Evolutionary conservation across 225 moss, liverwort and hornwort genomes (phyloP), one percentile per base, ranked within the genome.

Genomic region (Sphagnum contortum): DNA sequence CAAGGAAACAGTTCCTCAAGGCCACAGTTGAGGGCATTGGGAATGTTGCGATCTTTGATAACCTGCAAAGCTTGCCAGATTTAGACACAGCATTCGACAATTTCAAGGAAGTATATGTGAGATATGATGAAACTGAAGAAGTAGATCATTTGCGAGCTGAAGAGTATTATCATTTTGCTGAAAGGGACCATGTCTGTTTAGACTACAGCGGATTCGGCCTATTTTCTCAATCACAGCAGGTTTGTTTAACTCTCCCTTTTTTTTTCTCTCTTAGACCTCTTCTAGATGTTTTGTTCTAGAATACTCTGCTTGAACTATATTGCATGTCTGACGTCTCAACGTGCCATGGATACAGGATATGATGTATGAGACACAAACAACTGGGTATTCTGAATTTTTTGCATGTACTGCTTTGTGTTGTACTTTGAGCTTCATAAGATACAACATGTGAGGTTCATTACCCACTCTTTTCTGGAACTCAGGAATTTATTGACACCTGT

Each of bases 171-270:
- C 92, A 96, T 65, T 81, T 96, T 62, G 81, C 84, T 72, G 88
- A 92, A 60, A 75, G 71, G 49, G 80, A 86, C 60, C 94, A 92
- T 69, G 92, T 90, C 52, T 96, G 95, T 74, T 77, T 96, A 66
- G 95, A 96, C 83, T 96, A 96, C 79, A 81, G 84, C 62, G 95
- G 95, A n/a, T 90, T 96, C 48, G 95, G 95, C 48, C 92, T 96
- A n/a, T 96, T 96, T 77, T 96, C 95, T 8, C 81, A 82, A 72
- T 68, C 81, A 64, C 94, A 91, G 59, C 94, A 91, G 83, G 87
- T 83, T 10, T 49, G 71, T 57, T 13, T 58, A 12, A 11, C 12
- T 44, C 44, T 13, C 58, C 14, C 7, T 44, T 13, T 44, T 29
- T 29, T 29, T 5, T 29, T 29, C 29, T 29, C 29, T 29, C 29